A percentile compares a stretch with the other conserved stretches of the same genome.
Conservation (phyloP, 768 basidiomycete genomes). For the Cubamyces lactineus region DNA sequence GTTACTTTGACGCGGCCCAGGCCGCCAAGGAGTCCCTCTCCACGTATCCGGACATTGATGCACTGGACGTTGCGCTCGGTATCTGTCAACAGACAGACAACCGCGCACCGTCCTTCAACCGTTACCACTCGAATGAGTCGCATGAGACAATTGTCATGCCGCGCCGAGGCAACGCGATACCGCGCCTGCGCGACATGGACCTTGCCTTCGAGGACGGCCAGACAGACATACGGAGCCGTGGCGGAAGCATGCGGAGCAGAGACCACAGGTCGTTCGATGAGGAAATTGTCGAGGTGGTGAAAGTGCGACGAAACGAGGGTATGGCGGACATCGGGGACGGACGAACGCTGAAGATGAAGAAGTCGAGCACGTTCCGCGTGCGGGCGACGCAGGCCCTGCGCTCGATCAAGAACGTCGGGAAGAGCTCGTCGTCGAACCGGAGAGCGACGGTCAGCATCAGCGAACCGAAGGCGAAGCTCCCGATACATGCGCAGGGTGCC, state of each 20-base stretch:
- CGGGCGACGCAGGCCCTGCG: slow-evolving; percentile 39
- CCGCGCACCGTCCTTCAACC: slow-evolving; percentile 35
- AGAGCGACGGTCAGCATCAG: slow-evolving; percentile 11
- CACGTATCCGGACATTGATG: slow-evolving; percentile 36
- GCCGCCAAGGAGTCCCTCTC: slow-evolving; percentile 27
- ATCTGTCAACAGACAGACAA: slow-evolving; percentile 37
- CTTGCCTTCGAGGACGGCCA: slow-evolving; percentile 13
- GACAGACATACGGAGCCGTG: slow-evolving; percentile 19
- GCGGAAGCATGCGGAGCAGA: slow-evolving; percentile 15
- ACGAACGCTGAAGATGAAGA: slow-evolving; percentile 30
- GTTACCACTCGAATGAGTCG: slow-evolving; percentile 28
- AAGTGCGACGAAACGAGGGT: slow-evolving; percentile 37
- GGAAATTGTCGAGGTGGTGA: slow-evolving; percentile 42
- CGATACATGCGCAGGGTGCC: background rate
- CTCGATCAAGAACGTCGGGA: slow-evolving; percentile 41
- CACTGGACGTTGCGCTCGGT: slow-evolving; percentile 33
- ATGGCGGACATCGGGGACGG: slow-evolving; percentile 30
- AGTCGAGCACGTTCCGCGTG: slow-evolving; percentile 39
- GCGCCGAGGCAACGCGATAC: slow-evolving; percentile 23
- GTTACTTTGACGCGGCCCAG: slow-evolving; percentile 37
- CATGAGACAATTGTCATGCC: slow-evolving; percentile 37
- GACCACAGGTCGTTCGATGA: slow-evolving; percentile 30
- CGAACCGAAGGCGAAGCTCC: slow-evolving; percentile 9
- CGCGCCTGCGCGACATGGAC: slow-evolving; percentile 16
- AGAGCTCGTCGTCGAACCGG: slow-evolving; percentile 16